These are phyloP conservation scores for Apiotrichum sp. DNA, from an alignment of 1,284 basidiomycete genomes.

Conservation along the genomic window DNA sequence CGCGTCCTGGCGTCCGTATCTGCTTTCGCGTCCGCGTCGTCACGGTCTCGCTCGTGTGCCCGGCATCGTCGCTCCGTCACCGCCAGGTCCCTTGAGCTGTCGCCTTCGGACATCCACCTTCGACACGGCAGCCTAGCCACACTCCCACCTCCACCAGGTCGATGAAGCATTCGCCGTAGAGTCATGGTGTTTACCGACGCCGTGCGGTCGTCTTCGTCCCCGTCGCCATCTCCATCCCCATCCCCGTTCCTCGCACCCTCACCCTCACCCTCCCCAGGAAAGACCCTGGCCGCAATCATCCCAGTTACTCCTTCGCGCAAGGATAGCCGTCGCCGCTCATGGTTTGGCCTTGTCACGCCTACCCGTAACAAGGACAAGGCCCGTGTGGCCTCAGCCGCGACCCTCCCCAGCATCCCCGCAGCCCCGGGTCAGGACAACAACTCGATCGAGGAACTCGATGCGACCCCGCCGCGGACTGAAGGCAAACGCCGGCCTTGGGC, in stretches of 20 bases:
- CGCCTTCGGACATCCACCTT: too few species aligned
- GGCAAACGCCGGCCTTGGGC: neutral
- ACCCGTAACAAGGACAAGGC: slow-evolving; percentile 11
- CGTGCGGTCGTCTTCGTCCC: neutral
- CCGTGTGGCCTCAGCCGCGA: neutral
- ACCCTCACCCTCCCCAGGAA: neutral
- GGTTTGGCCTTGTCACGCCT: slow-evolving; percentile 32
- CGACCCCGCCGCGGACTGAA: neutral
- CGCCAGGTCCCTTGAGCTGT: too few species aligned
- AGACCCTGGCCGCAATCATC: slow-evolving; percentile 1
- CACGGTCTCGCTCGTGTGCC: too few species aligned
- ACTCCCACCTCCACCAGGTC: neutral
- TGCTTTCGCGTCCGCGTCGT: too few species aligned
- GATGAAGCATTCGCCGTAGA: neutral
- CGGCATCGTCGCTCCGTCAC: too few species aligned
- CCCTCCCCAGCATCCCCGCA: neutral
- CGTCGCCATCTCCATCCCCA: neutral
- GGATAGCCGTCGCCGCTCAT: slow-evolving; percentile 27
- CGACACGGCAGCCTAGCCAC: too few species aligned
- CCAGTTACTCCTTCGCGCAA: slow-evolving; percentile 24
- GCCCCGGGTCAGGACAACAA: neutral
- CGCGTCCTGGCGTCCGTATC: too few species aligned
- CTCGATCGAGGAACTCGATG: neutral
- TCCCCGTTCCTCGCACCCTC: neutral
- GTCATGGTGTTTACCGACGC: neutral